These are phyloP conservation scores for Geotrichum siamense DNA, from an alignment of 1,139 yeast genomes.

Conservation along the genomic window DNA sequence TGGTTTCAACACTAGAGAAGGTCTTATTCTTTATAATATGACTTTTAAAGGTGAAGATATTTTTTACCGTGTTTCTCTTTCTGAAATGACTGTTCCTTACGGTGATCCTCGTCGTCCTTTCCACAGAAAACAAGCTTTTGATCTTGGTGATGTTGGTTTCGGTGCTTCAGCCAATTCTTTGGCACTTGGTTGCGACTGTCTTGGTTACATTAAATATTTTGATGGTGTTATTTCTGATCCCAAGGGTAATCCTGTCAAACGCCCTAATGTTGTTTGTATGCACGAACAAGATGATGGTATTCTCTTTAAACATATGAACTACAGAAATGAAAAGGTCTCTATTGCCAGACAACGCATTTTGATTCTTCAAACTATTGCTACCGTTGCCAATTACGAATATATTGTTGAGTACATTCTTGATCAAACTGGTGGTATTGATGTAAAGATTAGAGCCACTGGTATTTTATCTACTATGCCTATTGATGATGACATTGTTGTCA, in stretches of 20 bases:
- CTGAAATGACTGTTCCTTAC: conserved; percentile 90
- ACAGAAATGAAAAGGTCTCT: conserved; percentile 64
- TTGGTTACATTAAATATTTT: conserved; percentile 74
- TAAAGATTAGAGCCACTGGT: conserved; percentile 86
- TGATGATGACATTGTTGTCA: conserved; percentile 56
- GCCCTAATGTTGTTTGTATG: conserved; percentile 75
- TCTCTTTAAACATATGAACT: conserved; percentile 75
- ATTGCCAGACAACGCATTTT: conserved; percentile 82
- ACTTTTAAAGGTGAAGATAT: conserved; percentile 74
- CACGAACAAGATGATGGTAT: conserved; percentile 85
- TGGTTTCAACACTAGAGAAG: conserved; percentile 71
- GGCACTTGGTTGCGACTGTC: conserved; percentile 78
- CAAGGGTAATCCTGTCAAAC: conserved; percentile 56
- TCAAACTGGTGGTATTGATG: conserved; percentile 74
- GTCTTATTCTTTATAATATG: conserved; percentile 69
- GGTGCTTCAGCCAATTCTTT: conserved; percentile 72
- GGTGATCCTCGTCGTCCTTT: conserved; percentile 86
- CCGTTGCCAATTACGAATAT: conserved; percentile 87
- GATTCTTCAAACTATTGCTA: conserved; percentile 76
- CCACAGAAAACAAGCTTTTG: conserved; percentile 89
- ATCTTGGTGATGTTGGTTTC: conserved; percentile 84
- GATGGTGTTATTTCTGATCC: conserved; percentile 57
- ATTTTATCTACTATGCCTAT: conserved; percentile 54
- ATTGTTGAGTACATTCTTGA: conserved; percentile 67
- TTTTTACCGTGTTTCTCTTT: conserved; percentile 68